Evolutionary conservation across 345 rosid species (phyloP).

Genomic region (Aethionema arabicum): DNA sequence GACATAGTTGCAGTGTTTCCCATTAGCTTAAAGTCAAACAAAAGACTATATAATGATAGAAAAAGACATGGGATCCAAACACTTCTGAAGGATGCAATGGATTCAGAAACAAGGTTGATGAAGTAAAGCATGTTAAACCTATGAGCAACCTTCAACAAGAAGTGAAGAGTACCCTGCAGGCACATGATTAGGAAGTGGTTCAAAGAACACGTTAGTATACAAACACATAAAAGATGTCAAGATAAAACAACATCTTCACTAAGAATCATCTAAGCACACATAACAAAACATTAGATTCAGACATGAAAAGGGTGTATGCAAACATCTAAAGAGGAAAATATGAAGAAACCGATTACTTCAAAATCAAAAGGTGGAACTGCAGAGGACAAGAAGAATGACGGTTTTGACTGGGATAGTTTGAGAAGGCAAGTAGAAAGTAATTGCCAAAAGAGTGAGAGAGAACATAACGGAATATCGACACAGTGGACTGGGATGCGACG

Average conservation of each 20-base stretch:
- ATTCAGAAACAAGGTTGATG: conserved; percentile 36
- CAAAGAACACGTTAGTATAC: conserved; percentile 30
- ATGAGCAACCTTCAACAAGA: conserved; percentile 24
- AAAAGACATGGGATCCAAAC: conserved; percentile 16
- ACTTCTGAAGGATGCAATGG: conserved; percentile 30
- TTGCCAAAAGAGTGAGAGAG: conserved; percentile 47
- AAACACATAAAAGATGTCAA: conserved; percentile 24
- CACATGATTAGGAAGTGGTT: conserved; percentile 29
- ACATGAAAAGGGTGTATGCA: conserved; percentile 35
- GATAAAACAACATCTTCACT: conserved; percentile 34
- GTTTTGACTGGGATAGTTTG: conserved; percentile 65
- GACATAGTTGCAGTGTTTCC: too few relatives aligned
- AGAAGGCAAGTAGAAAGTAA: conserved; percentile 47
- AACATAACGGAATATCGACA: conserved; percentile 51
- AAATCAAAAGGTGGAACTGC: conserved; percentile 45
- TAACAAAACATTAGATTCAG: conserved; percentile 23
- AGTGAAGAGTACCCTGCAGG: conserved; percentile 15
- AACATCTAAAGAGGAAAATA: background rate
- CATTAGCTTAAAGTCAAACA: too few relatives aligned
- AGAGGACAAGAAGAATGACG: conserved; percentile 46
- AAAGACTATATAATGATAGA: too few relatives aligned
- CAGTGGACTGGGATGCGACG: conserved; percentile 72
- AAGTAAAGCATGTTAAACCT: conserved; percentile 25
- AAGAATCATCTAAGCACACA: too few relatives aligned
- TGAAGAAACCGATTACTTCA: conserved; percentile 13